These are phyloP conservation scores for Cladosporium sp. DNA, from an alignment of 2,329 filamentous ascomycete species.

Conservation along the genomic window DNA sequence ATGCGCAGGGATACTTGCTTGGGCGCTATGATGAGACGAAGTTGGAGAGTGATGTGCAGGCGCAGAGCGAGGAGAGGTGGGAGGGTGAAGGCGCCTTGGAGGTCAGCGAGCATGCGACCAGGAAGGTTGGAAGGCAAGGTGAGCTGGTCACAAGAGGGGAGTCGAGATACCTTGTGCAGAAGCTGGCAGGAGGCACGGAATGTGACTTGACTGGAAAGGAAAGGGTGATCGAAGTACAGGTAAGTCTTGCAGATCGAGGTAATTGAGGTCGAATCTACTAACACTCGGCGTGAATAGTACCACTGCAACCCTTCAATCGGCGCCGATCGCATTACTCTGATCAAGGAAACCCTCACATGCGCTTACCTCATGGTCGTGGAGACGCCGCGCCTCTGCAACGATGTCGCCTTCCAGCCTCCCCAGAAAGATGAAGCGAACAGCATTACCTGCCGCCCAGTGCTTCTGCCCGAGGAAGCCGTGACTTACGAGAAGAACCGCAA, in stretches of 20 bases:
- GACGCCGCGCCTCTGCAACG: conserved; percentile 82
- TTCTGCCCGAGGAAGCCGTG: conserved; percentile 55
- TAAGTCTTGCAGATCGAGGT: conserved; percentile 27
- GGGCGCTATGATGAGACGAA: conserved; percentile 57
- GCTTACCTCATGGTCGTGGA: conserved; percentile 92
- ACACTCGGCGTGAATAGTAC: conserved; percentile 47
- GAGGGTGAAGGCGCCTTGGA: conserved; percentile 32
- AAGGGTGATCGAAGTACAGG: conserved; percentile 79
- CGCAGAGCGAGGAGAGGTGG: conserved; percentile 31
- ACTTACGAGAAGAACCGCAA: conserved; percentile 33
- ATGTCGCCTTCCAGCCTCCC: conserved; percentile 81
- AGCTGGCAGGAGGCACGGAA: conserved; percentile 72
- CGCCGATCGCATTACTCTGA: conserved; percentile 79
- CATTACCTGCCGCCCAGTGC: conserved; percentile 73
- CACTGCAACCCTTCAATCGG: conserved; percentile 74
- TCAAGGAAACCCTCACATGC: conserved; percentile 90
- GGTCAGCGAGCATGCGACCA: conserved; percentile 32
- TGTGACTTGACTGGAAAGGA: conserved; percentile 84
- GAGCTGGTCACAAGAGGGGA: conserved; percentile 76
- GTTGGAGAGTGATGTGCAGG: conserved; percentile 31
- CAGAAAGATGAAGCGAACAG: conserved; percentile 73
- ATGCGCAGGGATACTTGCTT: conserved; percentile 73
- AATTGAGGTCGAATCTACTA: neutral
- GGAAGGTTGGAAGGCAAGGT: conserved; percentile 51
- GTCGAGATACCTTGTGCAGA: conserved; percentile 82